A percentile compares a stretch with the other conserved stretches of the same genome.
phyloP scores from a whole-genome alignment of 2,329 filamentous ascomycete genomes.

The Neofusicoccum umdonicola region DNA sequence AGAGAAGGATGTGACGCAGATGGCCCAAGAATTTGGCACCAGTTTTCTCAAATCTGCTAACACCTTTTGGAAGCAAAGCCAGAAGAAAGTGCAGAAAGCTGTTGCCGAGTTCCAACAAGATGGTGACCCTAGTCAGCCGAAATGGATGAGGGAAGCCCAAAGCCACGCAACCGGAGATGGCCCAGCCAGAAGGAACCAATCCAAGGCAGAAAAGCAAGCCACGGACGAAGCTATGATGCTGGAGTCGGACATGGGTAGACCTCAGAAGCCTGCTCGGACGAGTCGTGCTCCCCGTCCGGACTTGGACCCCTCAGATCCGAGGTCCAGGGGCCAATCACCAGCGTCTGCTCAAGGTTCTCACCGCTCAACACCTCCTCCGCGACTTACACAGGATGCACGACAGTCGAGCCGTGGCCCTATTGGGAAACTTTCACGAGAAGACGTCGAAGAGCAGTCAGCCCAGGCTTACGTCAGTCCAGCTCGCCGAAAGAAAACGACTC shows the following conservation, averaged over 20 bases:
- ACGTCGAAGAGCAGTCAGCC: constrained; percentile 74
- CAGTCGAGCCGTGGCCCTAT: constrained; percentile 37
- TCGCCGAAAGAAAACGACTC: constrained; percentile 68
- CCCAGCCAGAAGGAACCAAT: constrained; percentile 16
- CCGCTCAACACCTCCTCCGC: constrained; percentile 2
- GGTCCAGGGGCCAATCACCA: constrained; percentile 15
- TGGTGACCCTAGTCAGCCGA: constrained; percentile 77
- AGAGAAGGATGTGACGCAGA: constrained; percentile 74
- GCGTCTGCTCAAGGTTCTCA: not conserved
- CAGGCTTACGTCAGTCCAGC: constrained; percentile 87
- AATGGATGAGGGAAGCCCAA: constrained; percentile 86
- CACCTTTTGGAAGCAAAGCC: constrained; percentile 89
- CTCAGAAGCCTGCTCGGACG: constrained; percentile 39
- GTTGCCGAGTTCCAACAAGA: constrained; percentile 78
- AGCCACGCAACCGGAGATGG: constrained; percentile 24
- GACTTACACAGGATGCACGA: constrained; percentile 31
- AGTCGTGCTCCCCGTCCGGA: constrained; percentile 23
- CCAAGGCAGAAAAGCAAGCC: constrained; percentile 21
- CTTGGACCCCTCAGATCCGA: not conserved
- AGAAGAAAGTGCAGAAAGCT: constrained; percentile 89
- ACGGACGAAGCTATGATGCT: constrained; percentile 70
- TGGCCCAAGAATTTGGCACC: constrained; percentile 77
- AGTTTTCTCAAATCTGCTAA: constrained; percentile 92
- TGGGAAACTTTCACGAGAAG: constrained; percentile 67
- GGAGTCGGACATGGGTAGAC: constrained; percentile 63